phyloP scores from a whole-genome alignment of 2,329 filamentous ascomycete genomes.

The Fusarium oligoseptatum region DNA sequence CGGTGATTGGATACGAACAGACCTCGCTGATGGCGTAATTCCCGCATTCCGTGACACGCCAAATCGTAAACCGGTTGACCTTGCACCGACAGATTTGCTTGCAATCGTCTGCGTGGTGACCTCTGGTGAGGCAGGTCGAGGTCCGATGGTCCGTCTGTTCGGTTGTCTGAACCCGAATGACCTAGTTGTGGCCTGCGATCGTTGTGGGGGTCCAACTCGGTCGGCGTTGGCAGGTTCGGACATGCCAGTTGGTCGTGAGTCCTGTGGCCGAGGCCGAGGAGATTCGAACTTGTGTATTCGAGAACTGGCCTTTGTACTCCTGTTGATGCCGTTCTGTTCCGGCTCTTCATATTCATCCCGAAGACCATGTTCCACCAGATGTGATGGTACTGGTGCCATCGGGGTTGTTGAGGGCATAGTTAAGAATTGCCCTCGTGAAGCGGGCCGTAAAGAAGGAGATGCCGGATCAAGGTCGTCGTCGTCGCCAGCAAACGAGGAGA shows the following conservation, averaged over 20 bases:
- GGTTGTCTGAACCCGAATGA: constrained; percentile 23
- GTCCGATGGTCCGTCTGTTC: constrained; percentile 18
- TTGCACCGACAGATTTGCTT: constrained; percentile 40
- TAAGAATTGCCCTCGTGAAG: constrained; percentile 36
- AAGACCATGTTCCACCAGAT: constrained; percentile 57
- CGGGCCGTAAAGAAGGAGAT: constrained; percentile 40
- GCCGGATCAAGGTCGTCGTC: constrained; percentile 41
- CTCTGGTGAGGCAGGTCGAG: constrained; percentile 26
- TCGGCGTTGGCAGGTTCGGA: constrained; percentile 5
- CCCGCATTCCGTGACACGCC: constrained; percentile 21
- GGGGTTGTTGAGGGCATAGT: constrained; percentile 58
- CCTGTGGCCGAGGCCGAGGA: neutral
- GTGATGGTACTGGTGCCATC: constrained; percentile 57
- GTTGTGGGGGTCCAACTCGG: constrained; percentile 5
- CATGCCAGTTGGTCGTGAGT: constrained; percentile 4
- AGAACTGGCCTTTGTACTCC: constrained; percentile 4
- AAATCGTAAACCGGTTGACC: constrained; percentile 28
- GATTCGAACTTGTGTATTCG: constrained; percentile 17
- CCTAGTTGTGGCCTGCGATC: constrained; percentile 18
- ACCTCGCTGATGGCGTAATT: constrained; percentile 34
- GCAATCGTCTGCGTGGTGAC: constrained; percentile 5
- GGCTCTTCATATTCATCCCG: constrained; percentile 38
- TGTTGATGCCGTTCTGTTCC: constrained; percentile 2
- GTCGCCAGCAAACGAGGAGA: constrained; percentile 40
- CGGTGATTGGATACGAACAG: constrained; percentile 45